Conservation (phyloP, 495 filamentous ascomycete genomes). For the Penicillium lividum region DNA sequence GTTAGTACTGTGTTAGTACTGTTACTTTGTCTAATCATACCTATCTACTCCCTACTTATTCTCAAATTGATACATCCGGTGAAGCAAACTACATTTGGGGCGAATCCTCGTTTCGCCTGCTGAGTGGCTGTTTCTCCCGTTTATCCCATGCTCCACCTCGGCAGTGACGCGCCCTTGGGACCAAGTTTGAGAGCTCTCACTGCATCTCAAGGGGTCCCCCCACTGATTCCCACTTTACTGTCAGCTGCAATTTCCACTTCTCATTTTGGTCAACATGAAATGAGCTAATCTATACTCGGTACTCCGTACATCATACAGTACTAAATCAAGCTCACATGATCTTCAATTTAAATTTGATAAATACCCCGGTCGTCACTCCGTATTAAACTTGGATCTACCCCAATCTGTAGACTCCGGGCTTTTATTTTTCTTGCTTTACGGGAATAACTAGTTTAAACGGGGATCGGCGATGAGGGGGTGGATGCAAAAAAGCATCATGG, state of each 20-base stretch:
- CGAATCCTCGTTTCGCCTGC: neutral
- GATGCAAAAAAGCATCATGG: neutral
- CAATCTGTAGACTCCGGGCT: neutral
- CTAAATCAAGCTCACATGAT: neutral
- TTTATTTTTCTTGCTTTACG: neutral
- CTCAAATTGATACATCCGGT: slow-evolving; percentile 1
- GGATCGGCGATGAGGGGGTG: slow-evolving; percentile 3
- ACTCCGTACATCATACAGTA: neutral
- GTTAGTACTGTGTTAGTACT: too few relatives aligned
- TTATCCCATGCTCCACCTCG: slow-evolving; percentile 26
- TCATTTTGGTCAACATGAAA: too few relatives aligned
- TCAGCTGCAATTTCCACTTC: neutral
- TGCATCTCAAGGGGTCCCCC: neutral
- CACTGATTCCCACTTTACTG: neutral
- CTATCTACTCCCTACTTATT: too few relatives aligned
- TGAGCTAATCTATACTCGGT: too few relatives aligned
- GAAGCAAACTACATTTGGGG: slow-evolving; percentile 21
- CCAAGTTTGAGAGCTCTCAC: slow-evolving; percentile 18
- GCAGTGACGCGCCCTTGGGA: slow-evolving; percentile 24
- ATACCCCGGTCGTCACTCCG: neutral
- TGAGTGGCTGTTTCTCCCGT: slow-evolving; percentile 22
- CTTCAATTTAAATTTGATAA: neutral
- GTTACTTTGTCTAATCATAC: too few relatives aligned
- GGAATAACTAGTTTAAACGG: slow-evolving; percentile 6
- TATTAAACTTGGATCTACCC: neutral